phyloP scores from a whole-genome alignment of 257 asterid genomes.

The Solanum acaule region DNA sequence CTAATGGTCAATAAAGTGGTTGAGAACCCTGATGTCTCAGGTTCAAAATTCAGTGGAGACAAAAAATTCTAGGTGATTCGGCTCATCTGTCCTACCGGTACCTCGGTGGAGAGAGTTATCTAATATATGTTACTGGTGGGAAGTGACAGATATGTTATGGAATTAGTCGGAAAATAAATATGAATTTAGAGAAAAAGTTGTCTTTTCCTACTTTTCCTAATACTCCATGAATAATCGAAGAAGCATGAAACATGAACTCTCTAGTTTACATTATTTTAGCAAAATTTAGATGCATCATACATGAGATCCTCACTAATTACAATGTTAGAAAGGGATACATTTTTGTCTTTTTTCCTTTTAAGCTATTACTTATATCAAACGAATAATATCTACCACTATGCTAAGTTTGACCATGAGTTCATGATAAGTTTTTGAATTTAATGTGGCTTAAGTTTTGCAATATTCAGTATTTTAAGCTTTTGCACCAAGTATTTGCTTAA shows the following conservation, averaged over 20 bases:
- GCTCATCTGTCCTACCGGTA: too few relatives aligned
- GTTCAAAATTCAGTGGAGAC: too few relatives aligned
- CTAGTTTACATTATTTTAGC: not conserved
- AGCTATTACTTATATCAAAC: not conserved
- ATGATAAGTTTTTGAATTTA: not conserved
- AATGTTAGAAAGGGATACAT: not conserved
- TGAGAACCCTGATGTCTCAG: too few relatives aligned
- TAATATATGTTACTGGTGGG: too few relatives aligned
- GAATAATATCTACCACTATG: not conserved
- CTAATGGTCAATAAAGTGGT: too few relatives aligned
- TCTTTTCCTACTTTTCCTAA: not conserved
- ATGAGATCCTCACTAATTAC: not conserved
- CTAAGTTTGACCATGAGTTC: not conserved
- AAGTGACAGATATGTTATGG: too few relatives aligned
- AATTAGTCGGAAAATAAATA: not conserved
- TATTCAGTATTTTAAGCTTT: not conserved
- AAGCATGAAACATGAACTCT: not conserved
- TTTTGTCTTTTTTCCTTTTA: not conserved
- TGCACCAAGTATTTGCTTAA: not conserved
- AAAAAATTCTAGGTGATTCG: too few relatives aligned
- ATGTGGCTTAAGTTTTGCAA: too few relatives aligned
- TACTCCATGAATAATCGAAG: not conserved
- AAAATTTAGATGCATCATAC: not conserved
- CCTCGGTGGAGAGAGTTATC: too few relatives aligned
- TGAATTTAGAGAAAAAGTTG: not conserved